Conservation (phyloP, 2,329 filamentous ascomycete genomes). For the Arthroderma uncinatum region DNA sequence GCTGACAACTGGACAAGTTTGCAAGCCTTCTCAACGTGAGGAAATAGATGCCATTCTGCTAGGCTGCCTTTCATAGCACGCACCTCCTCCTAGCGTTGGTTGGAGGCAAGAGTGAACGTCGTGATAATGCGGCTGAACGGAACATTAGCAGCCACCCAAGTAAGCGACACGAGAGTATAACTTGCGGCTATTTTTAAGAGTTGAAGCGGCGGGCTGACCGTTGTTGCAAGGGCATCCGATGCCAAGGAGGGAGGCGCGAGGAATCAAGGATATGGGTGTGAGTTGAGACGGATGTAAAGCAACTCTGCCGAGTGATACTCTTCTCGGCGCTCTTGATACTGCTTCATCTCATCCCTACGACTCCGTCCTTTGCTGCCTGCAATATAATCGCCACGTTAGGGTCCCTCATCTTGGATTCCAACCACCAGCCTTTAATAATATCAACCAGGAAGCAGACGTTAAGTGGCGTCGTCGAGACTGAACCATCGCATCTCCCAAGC, state of each 20-base stretch:
- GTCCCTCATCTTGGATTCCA: background rate
- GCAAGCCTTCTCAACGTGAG: background rate
- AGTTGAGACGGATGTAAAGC: background rate
- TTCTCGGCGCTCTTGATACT: background rate
- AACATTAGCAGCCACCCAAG: background rate
- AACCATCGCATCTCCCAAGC: background rate
- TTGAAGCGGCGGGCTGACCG: background rate
- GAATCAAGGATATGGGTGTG: background rate
- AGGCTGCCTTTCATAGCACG: background rate
- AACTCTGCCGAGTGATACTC: background rate
- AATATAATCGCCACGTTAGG: background rate
- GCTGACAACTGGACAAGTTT: background rate
- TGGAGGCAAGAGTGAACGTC: background rate
- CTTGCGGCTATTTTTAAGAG: background rate
- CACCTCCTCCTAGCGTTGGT: background rate
- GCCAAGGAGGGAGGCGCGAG: background rate
- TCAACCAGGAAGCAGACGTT: background rate
- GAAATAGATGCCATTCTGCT: background rate
- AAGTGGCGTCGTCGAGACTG: background rate
- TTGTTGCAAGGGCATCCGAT: background rate
- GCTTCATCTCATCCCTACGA: background rate
- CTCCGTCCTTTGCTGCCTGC: background rate
- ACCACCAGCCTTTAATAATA: background rate
- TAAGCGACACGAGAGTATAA: background rate
- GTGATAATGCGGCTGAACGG: background rate